Evolutionary conservation across 192 early-diverging fungal genomes (phyloP).

Genomic region (Podila horticola): DNA sequence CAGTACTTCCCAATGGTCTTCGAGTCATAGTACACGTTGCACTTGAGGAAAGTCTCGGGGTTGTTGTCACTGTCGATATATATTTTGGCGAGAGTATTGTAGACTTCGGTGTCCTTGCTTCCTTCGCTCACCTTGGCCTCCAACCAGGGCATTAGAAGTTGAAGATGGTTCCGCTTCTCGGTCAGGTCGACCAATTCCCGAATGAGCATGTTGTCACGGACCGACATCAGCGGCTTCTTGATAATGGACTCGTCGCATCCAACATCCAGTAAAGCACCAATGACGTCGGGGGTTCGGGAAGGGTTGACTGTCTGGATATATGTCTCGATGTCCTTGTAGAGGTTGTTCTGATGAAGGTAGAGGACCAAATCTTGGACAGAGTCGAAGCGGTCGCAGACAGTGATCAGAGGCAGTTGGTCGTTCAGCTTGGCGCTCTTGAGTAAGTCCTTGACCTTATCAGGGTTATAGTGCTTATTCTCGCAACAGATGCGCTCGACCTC

Average conservation of each 20-base stretch:
- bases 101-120: slow-evolving; percentile 86
- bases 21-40: slow-evolving; percentile 87
- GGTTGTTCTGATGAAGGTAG: slow-evolving; percentile 93
- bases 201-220: slow-evolving; percentile 85
- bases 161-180: slow-evolving; percentile 96
- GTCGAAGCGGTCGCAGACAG: slow-evolving; percentile 97
- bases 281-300: slow-evolving; percentile 89
- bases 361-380: slow-evolving; percentile 98
- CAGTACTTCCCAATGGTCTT: slow-evolving; percentile 99
- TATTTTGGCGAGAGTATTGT: slow-evolving; percentile 98
- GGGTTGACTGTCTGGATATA: slow-evolving; percentile 99
- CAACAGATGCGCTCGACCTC: slow-evolving; percentile 97
- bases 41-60: slow-evolving; percentile 93
- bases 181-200: slow-evolving; percentile 87
- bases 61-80: slow-evolving; percentile 99
- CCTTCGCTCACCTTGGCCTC: slow-evolving; percentile 90
- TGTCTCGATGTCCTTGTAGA: slow-evolving; percentile 96
- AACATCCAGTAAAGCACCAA: slow-evolving; percentile 97
- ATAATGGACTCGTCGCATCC: slow-evolving; percentile 96
- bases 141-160: slow-evolving; percentile 94
- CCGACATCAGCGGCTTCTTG: slow-evolving; percentile 87
- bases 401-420: slow-evolving; percentile 97
- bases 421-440: slow-evolving; percentile 95
- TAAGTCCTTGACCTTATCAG: slow-evolving; percentile 99
- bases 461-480: slow-evolving; percentile 95